Base-by-base conservation (phyloP, 768 basidiomycete species). In the Naganishia vaughanmartiniae region DNA sequence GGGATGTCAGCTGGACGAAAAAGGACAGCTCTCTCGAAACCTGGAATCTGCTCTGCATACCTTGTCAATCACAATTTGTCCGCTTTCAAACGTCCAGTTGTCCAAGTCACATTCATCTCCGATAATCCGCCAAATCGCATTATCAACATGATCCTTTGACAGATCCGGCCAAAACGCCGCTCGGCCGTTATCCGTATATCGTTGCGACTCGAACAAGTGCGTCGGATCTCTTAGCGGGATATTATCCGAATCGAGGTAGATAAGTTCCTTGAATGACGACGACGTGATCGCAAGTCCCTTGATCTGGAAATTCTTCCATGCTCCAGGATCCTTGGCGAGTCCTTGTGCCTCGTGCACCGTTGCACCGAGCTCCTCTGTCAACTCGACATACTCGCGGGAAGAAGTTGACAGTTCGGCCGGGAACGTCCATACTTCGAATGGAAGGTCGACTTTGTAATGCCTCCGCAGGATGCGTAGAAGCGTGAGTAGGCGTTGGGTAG, bases 111-210 rank as follows among this genome's bases (percentile, higher is more conserved):
- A 84, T 11, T 73, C 67, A 26, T 79, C 74, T 12, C 80, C 81
- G 26, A 83, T 69, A 34, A 82, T 48, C 24, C 83, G 76, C 81
- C 82, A 84, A 70, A 84, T 80, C 21, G 83, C 81, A 71, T 84
- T 84, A 39, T 79, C 77, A 19, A 81, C 80, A 54, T 82, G 79
- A 67, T 83, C 83, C 68, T 82, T 83, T 53, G 80, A 82, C 45
- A 83, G 72, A 72, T 84, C 84, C 3, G 83, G 83, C 83, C 83
- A 84, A 71, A 84, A 83, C 28, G 80, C 83, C 1, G 80, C 79
- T 31, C 76, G 69, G 31, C 73, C 53, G 26, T 30, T 34, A 10
- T 31, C 53, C 19, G 54, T 67, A 73, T 83, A 84, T 7, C 73
- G 33, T 1, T 74, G 72, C 2, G 79, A 74, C 45, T 78, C 73